Evolutionary conservation across 202 grass and related monocot genomes (phyloP).

Genomic region (Tripidium arundinaceum): DNA sequence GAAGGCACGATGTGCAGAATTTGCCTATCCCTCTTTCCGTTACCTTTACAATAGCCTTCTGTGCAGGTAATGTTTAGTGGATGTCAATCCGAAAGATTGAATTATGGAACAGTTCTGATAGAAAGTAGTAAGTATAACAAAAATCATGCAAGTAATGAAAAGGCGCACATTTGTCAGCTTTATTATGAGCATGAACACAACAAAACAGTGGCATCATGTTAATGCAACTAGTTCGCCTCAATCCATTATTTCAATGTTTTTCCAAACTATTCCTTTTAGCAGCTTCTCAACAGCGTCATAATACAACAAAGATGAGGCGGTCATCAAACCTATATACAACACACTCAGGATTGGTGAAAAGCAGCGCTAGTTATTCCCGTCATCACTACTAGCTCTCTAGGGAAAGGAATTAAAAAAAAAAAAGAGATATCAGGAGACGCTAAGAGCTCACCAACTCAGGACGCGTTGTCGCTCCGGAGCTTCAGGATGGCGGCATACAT

Average conservation of each 20-base stretch:
- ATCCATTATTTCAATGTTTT: slow-evolving; percentile 29
- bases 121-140: background rate
- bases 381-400: slow-evolving; percentile 10
- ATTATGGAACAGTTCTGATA: background rate
- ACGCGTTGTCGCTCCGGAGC: slow-evolving; percentile 42
- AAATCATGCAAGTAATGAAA: slow-evolving; percentile 13
- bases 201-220: background rate
- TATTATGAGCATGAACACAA: background rate
- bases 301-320: slow-evolving; percentile 8
- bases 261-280: slow-evolving; percentile 24
- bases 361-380: background rate
- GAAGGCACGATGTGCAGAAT: background rate
- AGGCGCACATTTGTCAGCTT: background rate
- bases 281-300: slow-evolving; percentile 1
- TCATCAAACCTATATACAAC: slow-evolving; percentile 37
- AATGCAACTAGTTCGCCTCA: background rate
- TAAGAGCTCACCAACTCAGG: slow-evolving; percentile 51
- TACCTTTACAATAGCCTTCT: background rate
- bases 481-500: slow-evolving; percentile 67
- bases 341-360: slow-evolving; percentile 11
- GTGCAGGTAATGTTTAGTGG: background rate
- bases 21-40: background rate
- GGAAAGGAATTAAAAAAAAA: slow-evolving; percentile 18
- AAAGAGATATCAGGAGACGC: background rate
- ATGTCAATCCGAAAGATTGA: background rate